Evolutionary conservation across 306 rosid genomes (phyloP).

Genomic region (Acacia acuminata): DNA sequence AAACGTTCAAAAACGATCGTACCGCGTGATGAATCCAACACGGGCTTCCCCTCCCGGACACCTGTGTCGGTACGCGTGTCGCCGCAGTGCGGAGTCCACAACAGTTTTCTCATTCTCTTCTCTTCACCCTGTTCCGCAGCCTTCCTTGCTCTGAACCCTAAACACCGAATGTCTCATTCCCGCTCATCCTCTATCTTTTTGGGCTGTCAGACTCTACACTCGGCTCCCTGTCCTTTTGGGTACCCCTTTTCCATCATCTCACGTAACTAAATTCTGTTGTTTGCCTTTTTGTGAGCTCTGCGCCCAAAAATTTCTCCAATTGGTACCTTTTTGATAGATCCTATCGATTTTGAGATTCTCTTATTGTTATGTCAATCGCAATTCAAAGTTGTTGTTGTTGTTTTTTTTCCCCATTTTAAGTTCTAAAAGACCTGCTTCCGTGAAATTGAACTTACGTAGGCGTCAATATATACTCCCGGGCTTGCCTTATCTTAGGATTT

Average conservation of each 20-base stretch:
- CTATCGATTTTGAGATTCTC: neutral
- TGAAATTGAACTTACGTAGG: neutral
- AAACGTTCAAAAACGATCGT: no score
- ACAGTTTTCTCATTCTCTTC: neutral
- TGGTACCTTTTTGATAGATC: neutral
- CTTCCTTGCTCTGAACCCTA: neutral
- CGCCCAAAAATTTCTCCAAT: neutral
- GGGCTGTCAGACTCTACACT: neutral
- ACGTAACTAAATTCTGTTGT: neutral
- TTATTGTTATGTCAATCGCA: neutral
- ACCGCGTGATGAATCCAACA: neutral
- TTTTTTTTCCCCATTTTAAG: no score
- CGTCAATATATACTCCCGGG: neutral
- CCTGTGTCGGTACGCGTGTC: neutral
- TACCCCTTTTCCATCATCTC: neutral
- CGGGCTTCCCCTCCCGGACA: neutral
- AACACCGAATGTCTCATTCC: neutral
- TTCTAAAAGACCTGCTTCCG: neutral
- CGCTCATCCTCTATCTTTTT: neutral
- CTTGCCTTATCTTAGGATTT: neutral
- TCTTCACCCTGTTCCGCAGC: neutral
- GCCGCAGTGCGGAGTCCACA: neutral
- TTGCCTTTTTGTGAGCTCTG: neutral
- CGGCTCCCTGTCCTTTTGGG: neutral
- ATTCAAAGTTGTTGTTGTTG: neutral